Evolutionary conservation across 2,329 filamentous ascomycete genomes (phyloP).

Genomic region (Alternaria postmessia): DNA sequence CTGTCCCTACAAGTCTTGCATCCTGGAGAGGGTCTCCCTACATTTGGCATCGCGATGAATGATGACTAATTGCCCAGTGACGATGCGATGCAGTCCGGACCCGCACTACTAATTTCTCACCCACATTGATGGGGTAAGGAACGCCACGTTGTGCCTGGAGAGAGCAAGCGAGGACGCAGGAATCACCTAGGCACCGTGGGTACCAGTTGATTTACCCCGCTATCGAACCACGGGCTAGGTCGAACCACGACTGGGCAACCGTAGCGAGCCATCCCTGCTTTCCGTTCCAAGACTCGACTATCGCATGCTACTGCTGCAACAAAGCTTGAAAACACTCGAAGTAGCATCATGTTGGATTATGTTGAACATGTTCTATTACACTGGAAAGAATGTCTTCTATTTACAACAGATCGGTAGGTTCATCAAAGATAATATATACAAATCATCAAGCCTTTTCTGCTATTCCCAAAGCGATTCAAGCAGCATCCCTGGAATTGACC

Average conservation of each 20-base stretch:
- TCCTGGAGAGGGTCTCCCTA: slow-evolving; percentile 43
- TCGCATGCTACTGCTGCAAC: background rate
- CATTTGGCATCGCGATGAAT: slow-evolving; percentile 35
- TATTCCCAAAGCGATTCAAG: background rate
- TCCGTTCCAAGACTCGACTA: background rate
- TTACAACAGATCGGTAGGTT: background rate
- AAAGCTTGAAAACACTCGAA: background rate
- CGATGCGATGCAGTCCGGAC: background rate
- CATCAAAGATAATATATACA: slow-evolving; percentile 10
- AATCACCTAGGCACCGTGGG: background rate
- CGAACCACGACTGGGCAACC: background rate
- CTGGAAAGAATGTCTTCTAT: background rate
- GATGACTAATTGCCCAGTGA: slow-evolving; percentile 5
- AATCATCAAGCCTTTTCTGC: background rate
- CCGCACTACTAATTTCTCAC: slow-evolving; percentile 6
- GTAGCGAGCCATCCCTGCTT: background rate
- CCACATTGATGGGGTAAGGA: background rate
- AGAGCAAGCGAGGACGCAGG: slow-evolving; percentile 2
- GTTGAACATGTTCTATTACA: background rate
- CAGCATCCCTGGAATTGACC: slow-evolving; percentile 26
- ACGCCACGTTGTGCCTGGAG: slow-evolving; percentile 2
- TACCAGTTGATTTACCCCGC: background rate
- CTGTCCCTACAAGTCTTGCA: slow-evolving; percentile 43
- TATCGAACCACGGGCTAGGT: background rate
- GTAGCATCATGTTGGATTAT: background rate